Conservation (phyloP, 108 stramenopile species). For the Cyclotella atomus region DNA sequence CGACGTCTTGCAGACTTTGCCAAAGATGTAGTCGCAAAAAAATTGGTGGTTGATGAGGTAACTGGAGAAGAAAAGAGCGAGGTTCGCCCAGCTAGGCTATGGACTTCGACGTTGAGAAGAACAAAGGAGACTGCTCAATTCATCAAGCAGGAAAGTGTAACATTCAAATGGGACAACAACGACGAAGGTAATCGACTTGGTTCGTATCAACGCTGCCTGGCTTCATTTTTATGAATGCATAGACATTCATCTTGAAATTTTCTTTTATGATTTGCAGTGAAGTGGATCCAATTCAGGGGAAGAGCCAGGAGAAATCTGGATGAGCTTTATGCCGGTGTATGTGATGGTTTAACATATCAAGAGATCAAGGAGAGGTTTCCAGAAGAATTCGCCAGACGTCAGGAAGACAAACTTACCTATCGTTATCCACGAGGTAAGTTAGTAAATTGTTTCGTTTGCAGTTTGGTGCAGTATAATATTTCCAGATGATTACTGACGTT, state of each 20-base stretch:
- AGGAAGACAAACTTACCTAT: conserved; percentile 94
- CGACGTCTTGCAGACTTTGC: conserved; percentile 90
- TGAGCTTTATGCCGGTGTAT: conserved; percentile 94
- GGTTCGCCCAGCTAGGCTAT: conserved; percentile 85
- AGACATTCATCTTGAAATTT: neutral
- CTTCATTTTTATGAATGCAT: neutral
- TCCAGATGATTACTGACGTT: neutral
- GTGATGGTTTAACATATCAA: conserved; percentile 96
- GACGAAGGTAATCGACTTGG: conserved; percentile 41
- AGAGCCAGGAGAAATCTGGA: conserved; percentile 88
- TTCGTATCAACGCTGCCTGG: neutral
- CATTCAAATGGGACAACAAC: conserved; percentile 78
- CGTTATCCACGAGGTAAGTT: conserved; percentile 84
- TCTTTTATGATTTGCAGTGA: conserved; percentile 11
- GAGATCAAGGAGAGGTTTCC: conserved; percentile 95
- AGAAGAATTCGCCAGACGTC: conserved; percentile 91
- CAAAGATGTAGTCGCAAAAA: conserved; percentile 70
- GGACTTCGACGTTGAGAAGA: conserved; percentile 96
- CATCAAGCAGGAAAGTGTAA: conserved; percentile 68
- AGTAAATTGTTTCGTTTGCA: too few species aligned
- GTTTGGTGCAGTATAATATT: too few species aligned
- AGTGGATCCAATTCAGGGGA: conserved; percentile 88
- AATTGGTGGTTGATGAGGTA: conserved; percentile 45
- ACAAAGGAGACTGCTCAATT: conserved; percentile 96
- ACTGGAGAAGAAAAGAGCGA: conserved; percentile 50